Base-by-base conservation (phyloP, 352 stramenopile species). In the Pythium plurisporium region DNA sequence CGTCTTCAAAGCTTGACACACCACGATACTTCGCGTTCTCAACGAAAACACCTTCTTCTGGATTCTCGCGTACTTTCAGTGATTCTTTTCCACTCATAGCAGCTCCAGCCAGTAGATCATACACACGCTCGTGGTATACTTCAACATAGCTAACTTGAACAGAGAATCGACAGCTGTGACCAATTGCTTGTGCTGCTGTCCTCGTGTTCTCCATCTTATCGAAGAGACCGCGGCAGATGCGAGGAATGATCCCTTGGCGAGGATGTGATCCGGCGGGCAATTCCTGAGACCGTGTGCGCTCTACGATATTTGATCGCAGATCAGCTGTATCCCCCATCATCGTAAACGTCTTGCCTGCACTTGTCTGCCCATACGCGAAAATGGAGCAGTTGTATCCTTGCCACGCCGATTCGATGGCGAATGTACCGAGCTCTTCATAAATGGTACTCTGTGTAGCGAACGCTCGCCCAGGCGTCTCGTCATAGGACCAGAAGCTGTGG, bases 71-170 rank as follows among this genome's bases (percentile, higher is more conserved):
- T 20, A 89, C 67, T 43, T 89, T 89, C 7, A 93, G 70, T 22
- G 81, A 69, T 59, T 79, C 73, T 64, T 89, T 69, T 14, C 37
- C 37, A 38, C 47, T 42, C 15, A 49, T 26, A 5, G 44, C 11
- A 17, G 19, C 29, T 8, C 41, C 53, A 7, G 44, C 62, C 3
- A 94, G 63, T 10, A 94, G 41, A 36, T 91, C 81, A 36, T 87
- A 91, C 8, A 90, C 79, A 42, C 54, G 79, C 33, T 94, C 81
- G 19, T 91, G 74, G 52, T 88, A 90, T 22, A 93, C 84, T 55
- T 91, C 83, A n/a, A 91, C 72, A 54, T 87, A 93, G 55, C 79
- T 91, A 44, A 93, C 70, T 46, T 87, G 65, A 3, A 90, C 57
- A 23, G 66, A 53, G 45, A 60, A 67, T 2, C 56, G 58, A 14